Evolutionary conservation across 2,329 filamentous ascomycete genomes (phyloP).

Genomic region (Sporothrix luriei): DNA sequence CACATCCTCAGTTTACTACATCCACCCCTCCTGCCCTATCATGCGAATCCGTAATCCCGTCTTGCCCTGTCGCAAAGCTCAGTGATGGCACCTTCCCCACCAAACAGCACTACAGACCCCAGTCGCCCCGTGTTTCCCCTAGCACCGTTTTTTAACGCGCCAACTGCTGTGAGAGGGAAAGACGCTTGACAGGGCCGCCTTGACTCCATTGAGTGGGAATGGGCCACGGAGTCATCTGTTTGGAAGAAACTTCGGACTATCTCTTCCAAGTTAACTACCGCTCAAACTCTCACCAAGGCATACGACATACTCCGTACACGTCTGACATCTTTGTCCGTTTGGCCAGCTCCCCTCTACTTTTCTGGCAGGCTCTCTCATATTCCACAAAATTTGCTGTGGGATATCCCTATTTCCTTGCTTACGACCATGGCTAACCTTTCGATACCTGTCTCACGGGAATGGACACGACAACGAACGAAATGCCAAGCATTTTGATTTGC

Average conservation of each 20-base stretch:
- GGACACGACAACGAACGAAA: background rate
- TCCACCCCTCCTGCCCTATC: constrained; percentile 19
- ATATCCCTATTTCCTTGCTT: background rate
- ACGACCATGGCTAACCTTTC: background rate
- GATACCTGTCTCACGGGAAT: background rate
- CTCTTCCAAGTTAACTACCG: constrained; percentile 13
- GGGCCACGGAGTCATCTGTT: no score
- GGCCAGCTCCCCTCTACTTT: background rate
- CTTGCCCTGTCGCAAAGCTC: background rate
- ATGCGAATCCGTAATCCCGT: background rate
- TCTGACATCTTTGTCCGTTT: background rate
- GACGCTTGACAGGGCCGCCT: constrained; percentile 9
- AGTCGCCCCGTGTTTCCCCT: constrained; percentile 25
- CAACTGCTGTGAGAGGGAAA: background rate
- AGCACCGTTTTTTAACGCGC: background rate
- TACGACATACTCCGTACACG: background rate
- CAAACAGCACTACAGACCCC: constrained; percentile 9
- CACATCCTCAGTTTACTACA: constrained; percentile 19
- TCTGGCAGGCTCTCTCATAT: constrained; percentile 14
- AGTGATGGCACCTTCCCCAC: constrained; percentile 22
- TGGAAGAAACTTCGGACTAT: background rate
- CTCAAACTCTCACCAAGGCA: no score
- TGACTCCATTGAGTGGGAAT: background rate
- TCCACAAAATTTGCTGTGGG: background rate
- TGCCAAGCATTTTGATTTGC: background rate